Evolutionary conservation across 805 yeast species (phyloP).

Genomic region (Torulaspora franciscae): DNA sequence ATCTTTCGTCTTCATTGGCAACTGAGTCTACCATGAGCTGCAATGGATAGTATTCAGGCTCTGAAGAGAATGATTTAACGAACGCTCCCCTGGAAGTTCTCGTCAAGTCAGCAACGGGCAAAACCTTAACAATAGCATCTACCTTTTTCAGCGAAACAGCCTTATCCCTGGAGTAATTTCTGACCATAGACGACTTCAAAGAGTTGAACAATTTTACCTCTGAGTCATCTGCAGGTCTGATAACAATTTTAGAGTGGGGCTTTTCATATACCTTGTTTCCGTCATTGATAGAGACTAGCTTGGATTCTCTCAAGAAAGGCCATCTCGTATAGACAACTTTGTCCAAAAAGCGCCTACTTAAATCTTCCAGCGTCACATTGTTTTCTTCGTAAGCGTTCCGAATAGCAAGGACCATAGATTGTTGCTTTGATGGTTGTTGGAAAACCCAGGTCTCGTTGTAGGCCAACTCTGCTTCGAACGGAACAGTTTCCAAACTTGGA

Average conservation of each 20-base stretch:
- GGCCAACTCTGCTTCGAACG: constrained; percentile 50
- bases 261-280: constrained; percentile 44
- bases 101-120: constrained; percentile 69
- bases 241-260: constrained; percentile 30
- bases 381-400: constrained; percentile 45
- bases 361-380: constrained; percentile 56
- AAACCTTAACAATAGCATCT: constrained; percentile 61
- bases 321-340: constrained; percentile 70
- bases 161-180: constrained; percentile 44
- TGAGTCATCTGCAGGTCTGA: constrained; percentile 43
- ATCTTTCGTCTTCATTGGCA: constrained; percentile 68
- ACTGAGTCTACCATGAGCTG: constrained; percentile 77
- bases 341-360: constrained; percentile 58
- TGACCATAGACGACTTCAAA: constrained; percentile 38
- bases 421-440: constrained; percentile 78
- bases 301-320: constrained; percentile 87
- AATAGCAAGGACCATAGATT: constrained; percentile 67
- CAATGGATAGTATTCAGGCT: constrained; percentile 59
- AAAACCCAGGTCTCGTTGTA: constrained; percentile 69
- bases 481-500: constrained; percentile 73
- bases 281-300: constrained; percentile 59
- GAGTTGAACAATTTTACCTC: constrained; percentile 46
- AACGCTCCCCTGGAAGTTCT: constrained; percentile 70
- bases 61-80: constrained; percentile 60
- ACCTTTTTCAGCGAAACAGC: constrained; percentile 59